Evolutionary conservation across 768 basidiomycete species (phyloP).

Genomic region (Antrodiella citrinella): DNA sequence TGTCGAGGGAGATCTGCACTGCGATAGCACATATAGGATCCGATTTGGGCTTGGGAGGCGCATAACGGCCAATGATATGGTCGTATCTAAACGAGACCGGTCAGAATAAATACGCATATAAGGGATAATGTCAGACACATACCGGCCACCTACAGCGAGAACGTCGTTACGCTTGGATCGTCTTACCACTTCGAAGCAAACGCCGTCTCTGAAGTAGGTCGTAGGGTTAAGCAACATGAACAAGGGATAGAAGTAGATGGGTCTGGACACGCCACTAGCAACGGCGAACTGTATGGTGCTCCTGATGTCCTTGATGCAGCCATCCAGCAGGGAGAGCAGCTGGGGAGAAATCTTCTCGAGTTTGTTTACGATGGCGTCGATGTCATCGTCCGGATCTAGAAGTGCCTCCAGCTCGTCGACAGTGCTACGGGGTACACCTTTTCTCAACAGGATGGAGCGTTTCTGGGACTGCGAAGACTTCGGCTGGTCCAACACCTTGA

Average conservation of each 20-base stretch:
- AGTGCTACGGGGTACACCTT: conserved; percentile 55
- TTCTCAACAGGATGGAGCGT: conserved; percentile 58
- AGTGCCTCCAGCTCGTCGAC: conserved; percentile 72
- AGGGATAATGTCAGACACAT: conserved; percentile 10
- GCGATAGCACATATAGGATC: conserved; percentile 61
- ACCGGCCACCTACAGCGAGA: conserved; percentile 80
- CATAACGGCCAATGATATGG: conserved; percentile 53
- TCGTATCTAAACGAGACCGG: conserved; percentile 60
- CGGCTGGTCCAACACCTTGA: conserved; percentile 56
- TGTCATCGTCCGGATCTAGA: conserved; percentile 53
- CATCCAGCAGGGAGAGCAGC: conserved; percentile 38
- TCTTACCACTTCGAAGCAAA: conserved; percentile 68
- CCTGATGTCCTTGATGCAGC: conserved; percentile 54
- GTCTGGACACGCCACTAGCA: conserved; percentile 54
- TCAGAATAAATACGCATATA: not conserved
- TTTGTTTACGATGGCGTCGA: conserved; percentile 45
- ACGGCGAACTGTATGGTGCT: conserved; percentile 50
- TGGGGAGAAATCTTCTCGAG: conserved; percentile 55
- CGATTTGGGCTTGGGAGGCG: conserved; percentile 42
- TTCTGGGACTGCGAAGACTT: conserved; percentile 66
- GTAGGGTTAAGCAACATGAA: conserved; percentile 64
- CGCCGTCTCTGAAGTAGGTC: conserved; percentile 60
- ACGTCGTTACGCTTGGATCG: conserved; percentile 60
- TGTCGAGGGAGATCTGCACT: conserved; percentile 72
- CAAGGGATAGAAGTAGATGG: conserved; percentile 56